Base-by-base conservation (phyloP, 768 basidiomycete species). In the Leucogyrophana mollusca region DNA sequence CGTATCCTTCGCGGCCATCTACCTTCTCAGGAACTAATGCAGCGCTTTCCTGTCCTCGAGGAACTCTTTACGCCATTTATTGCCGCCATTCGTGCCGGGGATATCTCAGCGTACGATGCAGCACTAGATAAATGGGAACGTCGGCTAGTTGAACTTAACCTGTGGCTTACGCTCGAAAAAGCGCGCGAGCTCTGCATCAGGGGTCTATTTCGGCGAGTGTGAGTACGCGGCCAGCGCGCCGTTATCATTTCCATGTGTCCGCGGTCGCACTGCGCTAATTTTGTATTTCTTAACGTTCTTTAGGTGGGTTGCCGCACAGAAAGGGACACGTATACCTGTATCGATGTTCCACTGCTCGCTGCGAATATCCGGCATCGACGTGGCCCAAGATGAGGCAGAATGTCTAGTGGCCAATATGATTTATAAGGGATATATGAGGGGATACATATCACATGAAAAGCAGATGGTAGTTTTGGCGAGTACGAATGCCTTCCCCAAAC, bases 341-440 rank as follows among this genome's bases (percentile, higher is more conserved):
- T 73, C 79, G 3, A 79, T 87, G 68, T 94, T 97, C 67, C 85
- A 87, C 58, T 71, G 73, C n/a, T 85, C 88, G 4, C 70, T 95
- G 40, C 72, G 70, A 42, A 67, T 91, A 46, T 85, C 87, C 3
- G 88, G 86, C 3, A 76, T 81, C 49, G 78, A 83, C 9, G 80
- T 89, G 18, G 73, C 82, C 7, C 60, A 73, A 49, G 93, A 89
- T 54, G 94, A 95, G 64, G 90, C 90, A 2, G 94, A 97, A 65
- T 96, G 94, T 64, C 78, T 94, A 42, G 82, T 96, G 7, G 93
- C 94, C 22, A 94, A 94, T 61, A 88, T 95, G 90, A 89, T 98
- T 35, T 93, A 87, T 71, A 90, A 86, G 69, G 90, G 89, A 16
- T 90, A 85, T 64, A 85, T 98, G 68, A 79, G 89, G 41, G 96